Base-by-base conservation (phyloP, 2,329 filamentous ascomycete genomes). In the Aureobasidium namibiae region DNA sequence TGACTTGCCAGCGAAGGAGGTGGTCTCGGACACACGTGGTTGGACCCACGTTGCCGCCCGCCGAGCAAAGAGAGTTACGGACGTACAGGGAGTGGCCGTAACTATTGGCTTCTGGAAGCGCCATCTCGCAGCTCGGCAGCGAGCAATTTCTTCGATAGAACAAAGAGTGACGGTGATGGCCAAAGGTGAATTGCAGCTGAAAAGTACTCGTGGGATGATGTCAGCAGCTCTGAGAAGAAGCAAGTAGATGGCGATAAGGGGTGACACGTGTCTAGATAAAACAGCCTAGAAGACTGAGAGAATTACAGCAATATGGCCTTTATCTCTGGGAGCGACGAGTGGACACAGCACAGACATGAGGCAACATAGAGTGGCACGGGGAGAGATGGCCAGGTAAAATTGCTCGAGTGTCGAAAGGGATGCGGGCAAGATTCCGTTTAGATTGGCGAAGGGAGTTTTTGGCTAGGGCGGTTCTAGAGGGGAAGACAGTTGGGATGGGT, bases 31-130 rank as follows among this genome's bases (percentile, higher is more conserved):
- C 13, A 45, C 52, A 56, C 52, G 39, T 56, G 52, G 14, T 23
- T 24, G 18, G 50, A 7, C 10, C 38, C 39, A 42, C 49, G n/a
- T 11, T 54, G 52, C 52, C 39, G 39, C 29, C 29, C 52, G 13
- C 13, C 52, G 29, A 18, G 26, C 26, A 29, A 39, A 45, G 52
- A 39, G 14, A 21, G n/a, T 39, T 52, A 39, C 48, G 48, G 33
- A 7, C 48, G 48, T 50, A 56, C 23, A 44, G 52, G 38, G 18
- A 56, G 14, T n/a, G 39, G 39, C 52, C 29, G 52, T 18, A 29
- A 39, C 52, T 56, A 56, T 56, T 56, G 52, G 52, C 38, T 56
- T 56, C 52, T 56, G 52, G 52, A 56, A 56, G 39, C 52, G 52
- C 52, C 52, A 39, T 33, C 5, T 45, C 52, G 45, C 52, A 45